phyloP scores from a whole-genome alignment of 768 basidiomycete species.

The Leccinum subgranulosum region DNA sequence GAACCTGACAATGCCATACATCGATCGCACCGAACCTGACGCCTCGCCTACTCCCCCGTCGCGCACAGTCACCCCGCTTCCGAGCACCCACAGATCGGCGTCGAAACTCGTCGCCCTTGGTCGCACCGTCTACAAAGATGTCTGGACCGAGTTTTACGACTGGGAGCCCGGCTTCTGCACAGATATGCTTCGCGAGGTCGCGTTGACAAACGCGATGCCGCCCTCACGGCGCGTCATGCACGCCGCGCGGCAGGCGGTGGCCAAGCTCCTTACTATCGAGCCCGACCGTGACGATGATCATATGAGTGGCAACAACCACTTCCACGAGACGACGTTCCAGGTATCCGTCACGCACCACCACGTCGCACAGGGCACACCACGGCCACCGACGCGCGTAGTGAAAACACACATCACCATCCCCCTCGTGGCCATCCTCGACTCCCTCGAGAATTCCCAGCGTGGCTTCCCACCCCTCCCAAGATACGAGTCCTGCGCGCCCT shows the following conservation, averaged over 20 bases:
- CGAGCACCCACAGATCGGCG: neutral
- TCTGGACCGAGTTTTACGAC: slow-evolving; percentile 47
- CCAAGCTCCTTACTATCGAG: neutral
- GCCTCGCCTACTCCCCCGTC: slow-evolving; percentile 7
- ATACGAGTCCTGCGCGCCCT: slow-evolving; percentile 50
- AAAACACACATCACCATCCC: neutral
- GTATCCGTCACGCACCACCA: neutral
- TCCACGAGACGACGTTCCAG: neutral
- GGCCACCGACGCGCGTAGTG: neutral
- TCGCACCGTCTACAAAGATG: slow-evolving; percentile 29
- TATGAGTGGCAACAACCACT: neutral
- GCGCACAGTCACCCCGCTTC: neutral
- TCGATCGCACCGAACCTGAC: slow-evolving; percentile 25
- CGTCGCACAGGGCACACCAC: neutral
- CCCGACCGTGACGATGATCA: neutral
- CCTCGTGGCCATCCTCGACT: slow-evolving; percentile 15
- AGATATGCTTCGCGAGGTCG: slow-evolving; percentile 18
- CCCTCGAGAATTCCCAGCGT: slow-evolving; percentile 1
- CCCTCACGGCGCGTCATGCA: neutral
- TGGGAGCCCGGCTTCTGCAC: slow-evolving; percentile 38
- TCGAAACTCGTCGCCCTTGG: slow-evolving; percentile 24
- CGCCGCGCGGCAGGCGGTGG: neutral
- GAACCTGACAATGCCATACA: slow-evolving; percentile 7
- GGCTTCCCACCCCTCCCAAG: slow-evolving; percentile 19
- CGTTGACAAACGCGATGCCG: neutral